Base-by-base conservation (phyloP, 2,329 filamentous ascomycete genomes). In the Gnomoniopsis smithogilvyi region DNA sequence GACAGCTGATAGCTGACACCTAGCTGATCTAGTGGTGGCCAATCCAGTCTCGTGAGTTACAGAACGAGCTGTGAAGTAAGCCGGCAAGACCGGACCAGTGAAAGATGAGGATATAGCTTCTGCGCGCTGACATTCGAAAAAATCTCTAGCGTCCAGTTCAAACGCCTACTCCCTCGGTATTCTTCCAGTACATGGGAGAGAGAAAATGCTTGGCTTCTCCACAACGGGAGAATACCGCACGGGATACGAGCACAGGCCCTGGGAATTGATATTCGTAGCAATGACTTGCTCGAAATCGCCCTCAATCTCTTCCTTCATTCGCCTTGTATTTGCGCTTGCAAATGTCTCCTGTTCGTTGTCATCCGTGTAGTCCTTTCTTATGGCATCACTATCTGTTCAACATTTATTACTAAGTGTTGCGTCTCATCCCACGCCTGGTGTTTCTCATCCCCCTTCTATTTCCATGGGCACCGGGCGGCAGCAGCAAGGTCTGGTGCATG, bases 1-100 rank as follows among this genome's bases (percentile, higher is more conserved):
- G 55, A 51, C 46, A 51, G n/a, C 51, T 61, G 50, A 51, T 51
- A 61, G 45, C 55, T 61, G 51, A 51, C 15, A 26, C 26, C 48
- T 61, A 61, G 55, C 43, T 45, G 26, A 17, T 22, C 14, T 30
- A 30, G 26, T 30, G 26, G 8, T 30, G 26, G 26, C 36, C 34
- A 34, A 34, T 17, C 26, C 21, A 8, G 14, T 19, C 36, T 49
- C 22, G 41, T 19, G 11, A 52, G 4, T 21, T 19, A 8, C 21
- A 19, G 12, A 15, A 24, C 15, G 8, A 21, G 30, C 17, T 52
- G 7, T 10, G 6, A 21, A 34, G 14, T 43, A 33, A 22, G 34
- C 14, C 7, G 51, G 33, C n/a, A 30, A 7, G 51, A 33, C 34
- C 15, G 17, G 19, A 30, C 26, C 21, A 30, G 6, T n/a, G 2